Conservation (phyloP, 495 filamentous ascomycete species). For the Recurvomyces mirabilis region DNA sequence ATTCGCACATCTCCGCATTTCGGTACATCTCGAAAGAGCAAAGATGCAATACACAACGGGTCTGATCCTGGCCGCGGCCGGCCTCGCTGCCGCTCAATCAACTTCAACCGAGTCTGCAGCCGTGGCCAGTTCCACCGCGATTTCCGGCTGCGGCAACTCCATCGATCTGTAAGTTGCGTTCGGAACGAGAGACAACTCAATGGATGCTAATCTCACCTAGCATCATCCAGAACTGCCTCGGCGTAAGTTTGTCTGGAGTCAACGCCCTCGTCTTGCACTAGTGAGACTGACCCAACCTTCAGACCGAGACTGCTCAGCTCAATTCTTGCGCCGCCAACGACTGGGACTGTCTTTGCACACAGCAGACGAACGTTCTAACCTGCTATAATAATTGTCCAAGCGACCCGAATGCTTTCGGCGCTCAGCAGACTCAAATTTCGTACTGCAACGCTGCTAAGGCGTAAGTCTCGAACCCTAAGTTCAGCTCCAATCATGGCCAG, state of each 20-base stretch:
- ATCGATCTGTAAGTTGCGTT: slow-evolving; percentile 9
- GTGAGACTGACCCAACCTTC: too few relatives aligned
- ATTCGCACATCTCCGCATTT: neutral
- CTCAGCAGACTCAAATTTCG: slow-evolving; percentile 18
- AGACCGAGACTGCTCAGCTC: slow-evolving; percentile 17
- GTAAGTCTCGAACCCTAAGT: slow-evolving; percentile 18
- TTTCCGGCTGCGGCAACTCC: slow-evolving; percentile 13
- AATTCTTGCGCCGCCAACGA: slow-evolving; percentile 25
- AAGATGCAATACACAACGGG: slow-evolving; percentile 25
- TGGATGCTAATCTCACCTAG: too few relatives aligned
- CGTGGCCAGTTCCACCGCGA: neutral
- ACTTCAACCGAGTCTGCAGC: slow-evolving; percentile 13
- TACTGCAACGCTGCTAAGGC: slow-evolving; percentile 27
- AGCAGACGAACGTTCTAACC: slow-evolving; percentile 24
- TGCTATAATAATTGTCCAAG: slow-evolving; percentile 32
- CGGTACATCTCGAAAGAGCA: neutral
- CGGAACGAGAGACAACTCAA: too few relatives aligned
- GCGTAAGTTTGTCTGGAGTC: too few relatives aligned
- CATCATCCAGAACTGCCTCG: slow-evolving; percentile 28
- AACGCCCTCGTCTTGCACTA: too few relatives aligned
- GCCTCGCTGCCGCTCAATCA: slow-evolving; percentile 28
- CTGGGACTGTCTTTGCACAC: slow-evolving; percentile 29
- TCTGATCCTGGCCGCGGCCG: slow-evolving; percentile 20
- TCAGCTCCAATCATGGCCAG: neutral
- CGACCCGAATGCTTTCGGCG: slow-evolving; percentile 2